Evolutionary conservation across 129 eudicot genomes (phyloP), one percentile per base, ranked within the genome.

Genomic region (Pulicaria dysenterica): DNA sequence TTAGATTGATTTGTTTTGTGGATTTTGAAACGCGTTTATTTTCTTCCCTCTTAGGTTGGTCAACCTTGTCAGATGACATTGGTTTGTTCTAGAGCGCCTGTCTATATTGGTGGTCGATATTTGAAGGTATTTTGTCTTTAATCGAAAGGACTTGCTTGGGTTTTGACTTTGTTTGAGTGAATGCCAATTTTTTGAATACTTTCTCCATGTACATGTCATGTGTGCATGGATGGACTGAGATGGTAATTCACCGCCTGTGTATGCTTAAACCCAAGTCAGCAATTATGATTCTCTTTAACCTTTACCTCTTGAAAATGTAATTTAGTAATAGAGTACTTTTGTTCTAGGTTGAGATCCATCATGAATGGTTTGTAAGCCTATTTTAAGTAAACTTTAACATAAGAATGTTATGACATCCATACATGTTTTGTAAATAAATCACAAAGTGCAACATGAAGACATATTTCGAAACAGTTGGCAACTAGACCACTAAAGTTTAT

Each of bases 51-150:
- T 70, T 70, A 91, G 99, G 91, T 83, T 80, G 79, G 49, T 56
- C 84, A 68, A 68, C 92, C 89, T 49, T 90, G 96, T 87, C 80
- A 76, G 82, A 71, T 91, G 91, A 58, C 74, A 3, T 42, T 84
- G 69, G 72, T 59, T 58, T 91, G 83, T 82, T 76, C 69, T 55
- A 81, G 86, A 80, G 73, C 89, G 4, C 85, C 99, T 59, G 70
- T 88, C 57, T 95, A 81, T 77, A 81, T 95, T 76, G 99, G 99
- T 54, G 99, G 99, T 73, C 86, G 99, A 83, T 95, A 95, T 80
- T 82, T 95, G 57, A 95, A 95, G 97, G 99, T 95, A 87, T 49
- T 36, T 50, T 11, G 17, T 5, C 41, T 45, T 56, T 2, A 71
- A 69, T 31, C 8, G 65, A 36, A 53, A n/a, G 36, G 17, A 34